A percentile compares a stretch with the other conserved stretches of the same genome.
These are phyloP conservation scores for Scleroderma bovista DNA, from an alignment of 768 basidiomycete species.

Conservation along the genomic window DNA sequence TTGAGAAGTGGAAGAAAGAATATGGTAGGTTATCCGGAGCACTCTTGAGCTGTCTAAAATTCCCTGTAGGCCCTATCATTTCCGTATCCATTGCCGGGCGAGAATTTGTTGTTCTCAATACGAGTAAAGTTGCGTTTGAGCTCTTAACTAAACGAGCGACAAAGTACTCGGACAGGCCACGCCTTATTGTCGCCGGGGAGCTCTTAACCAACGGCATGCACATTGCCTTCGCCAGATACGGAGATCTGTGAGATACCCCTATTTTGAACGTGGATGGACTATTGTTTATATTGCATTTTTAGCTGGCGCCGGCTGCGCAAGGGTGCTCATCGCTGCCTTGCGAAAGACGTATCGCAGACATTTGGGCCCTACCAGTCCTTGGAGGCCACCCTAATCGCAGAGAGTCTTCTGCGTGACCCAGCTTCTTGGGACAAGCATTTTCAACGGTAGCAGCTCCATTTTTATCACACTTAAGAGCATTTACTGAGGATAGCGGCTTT, in stretches of 20 bases:
- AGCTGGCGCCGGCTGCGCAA: slow-evolving; percentile 34
- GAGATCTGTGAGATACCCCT: too few relatives aligned
- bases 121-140: slow-evolving; percentile 17
- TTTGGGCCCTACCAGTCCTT: background rate
- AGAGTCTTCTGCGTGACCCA: slow-evolving; percentile 23
- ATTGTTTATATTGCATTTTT: background rate
- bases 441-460: slow-evolving; percentile 8
- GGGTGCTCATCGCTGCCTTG: slow-evolving; percentile 27
- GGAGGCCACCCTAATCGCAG: slow-evolving; percentile 4
- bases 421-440: slow-evolving; percentile 29
- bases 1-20: background rate
- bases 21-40: background rate
- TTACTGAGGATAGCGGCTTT: too few relatives aligned
- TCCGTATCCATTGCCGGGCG: background rate
- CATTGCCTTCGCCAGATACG: background rate
- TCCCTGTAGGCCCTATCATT: background rate
- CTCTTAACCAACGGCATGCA: background rate
- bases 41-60: background rate
- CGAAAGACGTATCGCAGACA: slow-evolving; percentile 10
- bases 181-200: background rate
- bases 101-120: slow-evolving; percentile 21
- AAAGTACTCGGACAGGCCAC: slow-evolving; percentile 28
- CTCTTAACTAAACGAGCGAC: slow-evolving; percentile 24
- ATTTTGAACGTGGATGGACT: too few relatives aligned
- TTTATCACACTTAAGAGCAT: background rate